These are phyloP conservation scores for Hygrocybe punicea DNA, from an alignment of 768 basidiomycete species.

Conservation along the genomic window DNA sequence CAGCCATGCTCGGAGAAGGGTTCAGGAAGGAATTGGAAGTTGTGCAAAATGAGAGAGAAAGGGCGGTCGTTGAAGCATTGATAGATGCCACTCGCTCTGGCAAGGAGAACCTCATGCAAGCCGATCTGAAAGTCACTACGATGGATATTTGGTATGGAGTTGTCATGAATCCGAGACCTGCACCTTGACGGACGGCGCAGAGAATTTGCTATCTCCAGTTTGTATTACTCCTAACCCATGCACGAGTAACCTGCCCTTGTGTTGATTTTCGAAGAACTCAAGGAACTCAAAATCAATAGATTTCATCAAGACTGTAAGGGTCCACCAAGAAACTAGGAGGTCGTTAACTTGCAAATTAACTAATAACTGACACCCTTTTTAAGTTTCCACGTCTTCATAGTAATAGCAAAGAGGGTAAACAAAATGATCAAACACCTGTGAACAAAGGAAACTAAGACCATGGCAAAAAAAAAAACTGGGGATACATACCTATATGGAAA, in stretches of 20 bases:
- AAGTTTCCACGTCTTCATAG: constrained; percentile 9
- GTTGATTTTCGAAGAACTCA: too few species aligned
- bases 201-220: too few species aligned
- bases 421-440: constrained; percentile 9
- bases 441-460: not conserved
- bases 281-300: too few species aligned
- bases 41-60: constrained; percentile 32
- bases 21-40: constrained; percentile 25
- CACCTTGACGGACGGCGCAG: too few species aligned
- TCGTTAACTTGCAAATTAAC: too few species aligned
- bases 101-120: constrained; percentile 7
- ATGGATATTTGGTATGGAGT: constrained; percentile 35
- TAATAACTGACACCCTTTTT: too few species aligned
- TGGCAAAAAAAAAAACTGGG: too few species aligned
- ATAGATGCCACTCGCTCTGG: constrained; percentile 24
- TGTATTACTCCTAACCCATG: too few species aligned
- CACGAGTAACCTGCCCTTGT: too few species aligned
- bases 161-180: too few species aligned
- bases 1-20: constrained; percentile 12
- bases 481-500: constrained; percentile 3
- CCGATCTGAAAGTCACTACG: constrained; percentile 18
- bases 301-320: too few species aligned
- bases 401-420: constrained; percentile 11
- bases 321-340: too few species aligned
- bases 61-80: constrained; percentile 28